Evolutionary conservation across 177 flowering plant genomes (phyloP), one percentile per base, ranked within the genome.

Genomic region (Telopea speciosissima): DNA sequence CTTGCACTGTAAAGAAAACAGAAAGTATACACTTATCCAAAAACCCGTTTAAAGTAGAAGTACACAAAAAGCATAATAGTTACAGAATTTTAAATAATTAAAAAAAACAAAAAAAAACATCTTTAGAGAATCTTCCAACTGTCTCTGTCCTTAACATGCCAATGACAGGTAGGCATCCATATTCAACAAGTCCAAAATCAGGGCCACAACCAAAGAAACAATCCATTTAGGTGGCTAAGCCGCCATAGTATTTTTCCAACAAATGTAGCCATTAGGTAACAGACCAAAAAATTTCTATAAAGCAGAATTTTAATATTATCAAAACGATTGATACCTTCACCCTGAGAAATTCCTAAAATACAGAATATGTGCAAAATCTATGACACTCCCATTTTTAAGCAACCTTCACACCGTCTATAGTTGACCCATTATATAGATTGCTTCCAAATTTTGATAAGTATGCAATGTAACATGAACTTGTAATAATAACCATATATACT

Each of bases 1-100:
- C 65, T 80, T 66, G 86, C 89, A 87, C 99, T 95, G 91, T 64
- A 79, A 71, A 58, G n/a, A n/a, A 58, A 52, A 52, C 19, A 52
- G 22, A 58, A 22, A 23, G 22, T 49, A 52, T 71, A 65, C 45
- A 16, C 8, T 36, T 49, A 59, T 64, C 70, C 6, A 58, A 40
- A 71, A 33, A n/a, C 17, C 33, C 24, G 65, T 16, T 42, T 58
- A 16, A 23, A 70, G 28, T 0, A 31, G 58, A 44, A 14, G 7
- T n/a, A 58, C 14, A 16, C 8, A 49, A 12, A 49, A 16, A 49
- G 19, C 11, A 70, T 22, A 2, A 31, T 33, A 44, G 11, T 4
- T 16, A 58, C 19, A 59, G 10, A 40, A 72, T 42, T 10, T 24
- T 3, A 16, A 23, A 0, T 22, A 24, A n/a, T n/a, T n/a, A n/a